Evolutionary conservation across 2,329 filamentous ascomycete genomes (phyloP), one percentile per base, ranked within the genome.

Genomic region (Sordariomycetes sp.): DNA sequence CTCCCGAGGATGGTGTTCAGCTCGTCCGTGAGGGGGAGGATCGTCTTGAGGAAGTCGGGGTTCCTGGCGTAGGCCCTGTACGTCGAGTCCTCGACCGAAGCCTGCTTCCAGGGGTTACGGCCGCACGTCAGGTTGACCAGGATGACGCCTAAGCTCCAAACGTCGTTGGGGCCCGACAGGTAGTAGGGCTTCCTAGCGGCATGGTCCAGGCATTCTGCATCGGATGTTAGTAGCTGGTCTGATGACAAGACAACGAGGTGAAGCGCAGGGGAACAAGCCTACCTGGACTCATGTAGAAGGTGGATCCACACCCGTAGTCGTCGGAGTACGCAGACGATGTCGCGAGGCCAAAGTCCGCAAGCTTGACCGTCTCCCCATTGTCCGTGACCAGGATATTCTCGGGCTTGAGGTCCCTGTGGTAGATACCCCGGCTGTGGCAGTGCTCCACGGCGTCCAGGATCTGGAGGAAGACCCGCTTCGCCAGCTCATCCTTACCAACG

Each of bases 261-360:
- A 39, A 39, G 36, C 28, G 8, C 28, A 17, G 3, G 36, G 36
- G 15, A 10, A 39, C 36, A 50, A 24, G 66, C 82, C 71, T 87
- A 96, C 92, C 92, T 82, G 94, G 94, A 68, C 90, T 96, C 94
- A 97, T 99, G 76, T 99, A 99, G 67, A 97, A 97, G 15, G 92
- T 97, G 35, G 94, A 97, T 62, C 94, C 94, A 70, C 94, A 99
- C 66, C 94, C 94, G 72, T 96, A 96, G 70, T 99, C 94, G 64
- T 90, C 87, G 62, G 92, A 96, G 63, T 86, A 78, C 62, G 84
- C 79, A 62, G 92, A 89, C 59, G 84, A 85, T 25, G 90, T 97
- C 59, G 94, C 94, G 57, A 99, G 82, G 68, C 94, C 94, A 78
- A 99, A 99, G 73, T 99, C 94, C 63, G 92, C 94, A 62, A 99